Percentiles rank a stretch among this genome's conserved stretches.
Evolutionary conservation across 2,329 filamentous ascomycete species (phyloP).

Genomic region (Penicillium sclerotigenum): DNA sequence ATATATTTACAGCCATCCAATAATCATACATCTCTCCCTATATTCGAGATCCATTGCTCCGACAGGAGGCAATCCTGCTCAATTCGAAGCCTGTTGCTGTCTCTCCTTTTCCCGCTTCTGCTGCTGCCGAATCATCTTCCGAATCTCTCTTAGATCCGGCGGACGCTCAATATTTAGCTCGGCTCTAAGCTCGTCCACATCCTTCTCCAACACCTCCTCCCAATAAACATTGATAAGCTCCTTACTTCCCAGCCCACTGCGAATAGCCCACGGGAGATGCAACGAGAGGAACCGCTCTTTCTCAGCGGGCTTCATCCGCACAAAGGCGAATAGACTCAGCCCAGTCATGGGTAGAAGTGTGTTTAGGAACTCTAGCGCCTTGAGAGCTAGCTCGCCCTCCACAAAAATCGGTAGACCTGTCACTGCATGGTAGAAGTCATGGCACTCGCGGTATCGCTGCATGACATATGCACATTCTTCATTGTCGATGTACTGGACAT

Average conservation of each 20-base stretch:
- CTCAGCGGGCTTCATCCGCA: constrained; percentile 62
- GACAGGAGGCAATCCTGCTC: not conserved
- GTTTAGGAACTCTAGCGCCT: constrained; percentile 96
- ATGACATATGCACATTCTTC: constrained; percentile 97
- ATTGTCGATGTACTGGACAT: constrained; percentile 88
- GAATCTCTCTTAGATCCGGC: constrained; percentile 75
- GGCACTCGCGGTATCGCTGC: constrained; percentile 95
- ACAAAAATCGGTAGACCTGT: constrained; percentile 85
- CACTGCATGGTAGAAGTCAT: constrained; percentile 96
- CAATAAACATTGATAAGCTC: constrained; percentile 96
- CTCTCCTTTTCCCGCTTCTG: constrained; percentile 62
- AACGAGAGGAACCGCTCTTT: constrained; percentile 61
- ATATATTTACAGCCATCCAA: constrained; percentile 10
- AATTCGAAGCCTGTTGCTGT: constrained; percentile 21
- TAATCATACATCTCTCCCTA: constrained; percentile 19
- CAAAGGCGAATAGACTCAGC: constrained; percentile 70
- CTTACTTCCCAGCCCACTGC: constrained; percentile 71
- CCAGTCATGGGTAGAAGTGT: constrained; percentile 94
- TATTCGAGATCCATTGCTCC: not conserved
- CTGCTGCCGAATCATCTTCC: constrained; percentile 67
- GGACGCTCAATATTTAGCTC: constrained; percentile 83
- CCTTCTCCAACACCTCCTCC: constrained; percentile 87
- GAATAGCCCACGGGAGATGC: constrained; percentile 83
- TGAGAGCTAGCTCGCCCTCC: constrained; percentile 97
- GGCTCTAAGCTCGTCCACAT: constrained; percentile 70